These are phyloP conservation scores for Saccharum hybrid DNA, from an alignment of 202 grass and related monocot species.

Conservation along the genomic window DNA sequence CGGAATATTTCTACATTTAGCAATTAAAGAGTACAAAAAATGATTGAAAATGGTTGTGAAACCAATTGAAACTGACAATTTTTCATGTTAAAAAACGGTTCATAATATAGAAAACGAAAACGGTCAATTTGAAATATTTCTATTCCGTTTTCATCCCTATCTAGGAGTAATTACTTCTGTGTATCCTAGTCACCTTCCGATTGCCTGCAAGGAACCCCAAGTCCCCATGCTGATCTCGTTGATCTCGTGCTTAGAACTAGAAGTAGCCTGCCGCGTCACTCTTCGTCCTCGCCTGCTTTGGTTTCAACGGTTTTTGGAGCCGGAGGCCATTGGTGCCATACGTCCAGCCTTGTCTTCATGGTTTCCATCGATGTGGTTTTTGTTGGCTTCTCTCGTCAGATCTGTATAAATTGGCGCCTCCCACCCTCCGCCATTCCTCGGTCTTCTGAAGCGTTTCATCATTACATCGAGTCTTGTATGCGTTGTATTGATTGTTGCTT, in stretches of 20 bases:
- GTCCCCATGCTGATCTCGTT: conserved; percentile 38
- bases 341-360: background rate
- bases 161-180: background rate
- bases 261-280: conserved; percentile 25
- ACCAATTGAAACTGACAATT: too few relatives aligned
- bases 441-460: conserved; percentile 23
- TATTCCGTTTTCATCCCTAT: too few relatives aligned
- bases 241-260: conserved; percentile 20
- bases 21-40: too few relatives aligned
- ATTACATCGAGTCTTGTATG: conserved; percentile 30
- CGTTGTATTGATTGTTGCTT: background rate
- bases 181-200: background rate
- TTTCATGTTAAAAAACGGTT: too few relatives aligned
- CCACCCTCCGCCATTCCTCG: background rate
- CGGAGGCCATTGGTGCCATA: conserved; percentile 26
- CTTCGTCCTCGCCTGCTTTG: conserved; percentile 25
- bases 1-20: too few relatives aligned
- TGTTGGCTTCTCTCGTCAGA: conserved; percentile 37
- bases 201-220: conserved; percentile 42
- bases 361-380: conserved; percentile 34
- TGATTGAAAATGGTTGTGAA: too few relatives aligned
- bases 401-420: conserved; percentile 46
- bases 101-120: too few relatives aligned
- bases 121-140: too few relatives aligned
- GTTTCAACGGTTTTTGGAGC: conserved; percentile 42